Evolutionary conservation across 352 stramenopile genomes (phyloP).

Genomic region (Globisporangium megalacanthum): DNA sequence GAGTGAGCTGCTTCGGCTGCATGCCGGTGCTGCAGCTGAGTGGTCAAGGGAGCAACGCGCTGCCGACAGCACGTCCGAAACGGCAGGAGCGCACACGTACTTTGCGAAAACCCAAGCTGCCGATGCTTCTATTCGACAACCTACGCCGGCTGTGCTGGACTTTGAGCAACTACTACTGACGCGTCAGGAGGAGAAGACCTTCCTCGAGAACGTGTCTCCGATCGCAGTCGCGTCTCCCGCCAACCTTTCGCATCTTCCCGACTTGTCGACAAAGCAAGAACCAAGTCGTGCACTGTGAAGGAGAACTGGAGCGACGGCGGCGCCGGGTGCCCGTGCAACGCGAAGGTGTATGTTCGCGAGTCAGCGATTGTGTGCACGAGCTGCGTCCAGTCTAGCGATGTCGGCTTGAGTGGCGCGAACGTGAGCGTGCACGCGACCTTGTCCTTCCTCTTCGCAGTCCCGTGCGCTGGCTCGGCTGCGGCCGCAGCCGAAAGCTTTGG

Average conservation of each 20-base stretch:
- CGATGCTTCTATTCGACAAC: slow-evolving; percentile 1
- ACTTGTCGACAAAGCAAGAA: slow-evolving; percentile 86
- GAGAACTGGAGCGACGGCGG: slow-evolving; percentile 87
- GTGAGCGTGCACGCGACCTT: slow-evolving; percentile 60
- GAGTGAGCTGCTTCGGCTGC: slow-evolving; percentile 83
- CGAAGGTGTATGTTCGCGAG: slow-evolving; percentile 76
- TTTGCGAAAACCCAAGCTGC: neutral
- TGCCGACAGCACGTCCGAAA: slow-evolving; percentile 43
- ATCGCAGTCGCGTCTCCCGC: slow-evolving; percentile 55
- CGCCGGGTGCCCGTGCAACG: slow-evolving; percentile 67
- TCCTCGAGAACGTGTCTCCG: slow-evolving; percentile 78
- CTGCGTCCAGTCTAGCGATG: slow-evolving; percentile 59
- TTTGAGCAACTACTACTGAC: slow-evolving; percentile 91
- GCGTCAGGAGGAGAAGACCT: slow-evolving; percentile 80
- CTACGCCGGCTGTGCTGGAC: slow-evolving; percentile 49
- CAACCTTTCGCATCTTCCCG: slow-evolving; percentile 72
- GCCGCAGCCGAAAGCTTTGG: slow-evolving; percentile 33
- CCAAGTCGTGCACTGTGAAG: slow-evolving; percentile 90
- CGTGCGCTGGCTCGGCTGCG: slow-evolving; percentile 62
- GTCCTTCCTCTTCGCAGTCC: slow-evolving; percentile 88
- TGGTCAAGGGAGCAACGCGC: slow-evolving; percentile 81
- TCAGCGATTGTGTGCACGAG: slow-evolving; percentile 83
- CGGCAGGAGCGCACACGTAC: slow-evolving; percentile 14
- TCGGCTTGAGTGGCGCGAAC: slow-evolving; percentile 77
- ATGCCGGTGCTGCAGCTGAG: slow-evolving; percentile 66